Conservation (phyloP, 1,139 yeast genomes). For the Hyphopichia wangnamkhiaoensis region DNA sequence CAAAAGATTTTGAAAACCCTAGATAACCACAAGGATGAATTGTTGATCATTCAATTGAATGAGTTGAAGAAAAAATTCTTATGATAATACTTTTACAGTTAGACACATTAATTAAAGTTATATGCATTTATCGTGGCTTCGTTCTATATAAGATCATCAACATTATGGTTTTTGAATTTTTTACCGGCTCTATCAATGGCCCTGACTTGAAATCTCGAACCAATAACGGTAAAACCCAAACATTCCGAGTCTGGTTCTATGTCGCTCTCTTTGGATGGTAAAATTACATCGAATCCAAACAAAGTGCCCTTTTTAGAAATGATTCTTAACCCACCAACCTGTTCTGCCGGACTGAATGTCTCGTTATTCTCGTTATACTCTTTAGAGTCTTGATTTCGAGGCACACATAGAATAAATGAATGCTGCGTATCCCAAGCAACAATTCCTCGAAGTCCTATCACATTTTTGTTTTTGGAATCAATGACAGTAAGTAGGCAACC, state of each 20-base stretch:
- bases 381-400: constrained; percentile 41
- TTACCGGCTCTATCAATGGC: constrained; percentile 81
- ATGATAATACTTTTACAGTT: not conserved
- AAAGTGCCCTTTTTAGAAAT: constrained; percentile 63
- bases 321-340: constrained; percentile 54
- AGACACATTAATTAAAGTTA: too few relatives aligned
- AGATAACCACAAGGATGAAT: constrained; percentile 20
- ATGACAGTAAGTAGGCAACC: constrained; percentile 70
- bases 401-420: constrained; percentile 65
- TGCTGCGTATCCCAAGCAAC: constrained; percentile 87
- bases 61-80: constrained; percentile 15
- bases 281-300: constrained; percentile 55
- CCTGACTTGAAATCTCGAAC: constrained; percentile 76
- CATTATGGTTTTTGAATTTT: constrained; percentile 79
- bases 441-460: constrained; percentile 72
- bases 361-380: constrained; percentile 22
- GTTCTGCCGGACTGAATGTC: constrained; percentile 28
- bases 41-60: constrained; percentile 25
- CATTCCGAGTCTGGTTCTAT: constrained; percentile 31
- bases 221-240: constrained; percentile 67
- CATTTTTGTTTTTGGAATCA: constrained; percentile 56
- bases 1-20: constrained; percentile 16
- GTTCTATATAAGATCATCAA: constrained; percentile 53
- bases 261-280: constrained; percentile 19
- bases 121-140: too few relatives aligned